These are phyloP conservation scores for Hypoxylon sp. DNA, from an alignment of 2,329 filamentous ascomycete species.

Conservation along the genomic window DNA sequence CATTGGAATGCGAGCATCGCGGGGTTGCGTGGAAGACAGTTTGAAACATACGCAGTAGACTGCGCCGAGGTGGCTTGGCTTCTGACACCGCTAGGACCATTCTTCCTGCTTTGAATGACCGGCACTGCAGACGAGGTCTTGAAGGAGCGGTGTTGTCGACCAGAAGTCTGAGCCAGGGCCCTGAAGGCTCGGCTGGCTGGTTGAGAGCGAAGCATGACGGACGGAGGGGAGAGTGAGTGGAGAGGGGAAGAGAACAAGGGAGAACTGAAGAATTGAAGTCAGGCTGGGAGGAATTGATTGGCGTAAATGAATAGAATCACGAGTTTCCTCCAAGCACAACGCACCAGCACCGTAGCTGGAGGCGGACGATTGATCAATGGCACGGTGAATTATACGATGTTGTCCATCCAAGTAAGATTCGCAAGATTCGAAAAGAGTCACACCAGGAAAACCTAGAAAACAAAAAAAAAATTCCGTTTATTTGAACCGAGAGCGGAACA, in stretches of 20 bases:
- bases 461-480: slow-evolving; percentile 3
- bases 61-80: slow-evolving; percentile 59
- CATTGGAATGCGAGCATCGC: background rate
- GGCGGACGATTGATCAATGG: slow-evolving; percentile 27
- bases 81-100: slow-evolving; percentile 52
- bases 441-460: too few relatives aligned
- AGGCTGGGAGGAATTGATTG: background rate
- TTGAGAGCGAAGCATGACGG: slow-evolving; percentile 59
- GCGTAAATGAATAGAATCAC: slow-evolving; percentile 4
- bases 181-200: slow-evolving; percentile 57
- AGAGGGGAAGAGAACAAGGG: slow-evolving; percentile 4
- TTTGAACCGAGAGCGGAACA: slow-evolving; percentile 33
- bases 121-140: slow-evolving; percentile 51
- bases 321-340: slow-evolving; percentile 21
- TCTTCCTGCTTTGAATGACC: slow-evolving; percentile 50
- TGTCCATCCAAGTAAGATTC: too few relatives aligned
- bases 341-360: slow-evolving; percentile 19
- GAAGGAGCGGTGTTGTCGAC: slow-evolving; percentile 49
- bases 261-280: background rate
- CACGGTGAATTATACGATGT: slow-evolving; percentile 21
- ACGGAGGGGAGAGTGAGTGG: slow-evolving; percentile 32
- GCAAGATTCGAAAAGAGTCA: slow-evolving; percentile 26
- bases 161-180: slow-evolving; percentile 51
- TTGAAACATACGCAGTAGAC: slow-evolving; percentile 60
- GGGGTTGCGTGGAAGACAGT: background rate